phyloP scores from a whole-genome alignment of 768 basidiomycete genomes.

The Agaricus blazei region DNA sequence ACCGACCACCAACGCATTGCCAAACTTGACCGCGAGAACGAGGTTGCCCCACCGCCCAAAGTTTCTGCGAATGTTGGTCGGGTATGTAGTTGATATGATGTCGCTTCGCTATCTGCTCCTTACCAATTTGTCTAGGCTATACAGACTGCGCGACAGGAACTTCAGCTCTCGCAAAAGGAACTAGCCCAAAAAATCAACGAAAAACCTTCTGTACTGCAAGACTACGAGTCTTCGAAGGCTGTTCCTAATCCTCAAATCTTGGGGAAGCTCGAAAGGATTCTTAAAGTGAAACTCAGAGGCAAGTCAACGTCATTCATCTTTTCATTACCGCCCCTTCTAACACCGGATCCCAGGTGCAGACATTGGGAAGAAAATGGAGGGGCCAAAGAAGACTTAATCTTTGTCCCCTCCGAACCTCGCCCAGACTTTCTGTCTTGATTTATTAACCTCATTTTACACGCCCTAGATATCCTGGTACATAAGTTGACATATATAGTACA shows the following conservation, averaged over 20 bases:
- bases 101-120: not conserved
- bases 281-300: constrained; percentile 91
- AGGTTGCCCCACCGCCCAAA: constrained; percentile 89
- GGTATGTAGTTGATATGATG: constrained; percentile 34
- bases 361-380: constrained; percentile 85
- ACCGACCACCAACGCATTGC: constrained; percentile 93
- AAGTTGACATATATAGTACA: not conserved
- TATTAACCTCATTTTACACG: not conserved
- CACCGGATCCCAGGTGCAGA: constrained; percentile 46
- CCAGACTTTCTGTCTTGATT: not conserved
- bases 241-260: constrained; percentile 85
- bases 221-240: constrained; percentile 86
- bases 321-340: constrained; percentile 8
- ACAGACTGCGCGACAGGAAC: constrained; percentile 70
- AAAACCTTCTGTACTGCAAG: constrained; percentile 82
- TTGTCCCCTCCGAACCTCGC: constrained; percentile 4
- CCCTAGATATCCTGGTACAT: constrained; percentile 1
- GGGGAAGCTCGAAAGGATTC: constrained; percentile 78
- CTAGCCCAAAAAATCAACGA: constrained; percentile 91
- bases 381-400: constrained; percentile 51
- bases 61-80: constrained; percentile 68
- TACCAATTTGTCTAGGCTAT: constrained; percentile 53
- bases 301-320: constrained; percentile 18
- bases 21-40: constrained; percentile 92
- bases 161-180: constrained; percentile 86